Evolutionary conservation across 768 basidiomycete species (phyloP).

Genomic region (Lentinula boryana): DNA sequence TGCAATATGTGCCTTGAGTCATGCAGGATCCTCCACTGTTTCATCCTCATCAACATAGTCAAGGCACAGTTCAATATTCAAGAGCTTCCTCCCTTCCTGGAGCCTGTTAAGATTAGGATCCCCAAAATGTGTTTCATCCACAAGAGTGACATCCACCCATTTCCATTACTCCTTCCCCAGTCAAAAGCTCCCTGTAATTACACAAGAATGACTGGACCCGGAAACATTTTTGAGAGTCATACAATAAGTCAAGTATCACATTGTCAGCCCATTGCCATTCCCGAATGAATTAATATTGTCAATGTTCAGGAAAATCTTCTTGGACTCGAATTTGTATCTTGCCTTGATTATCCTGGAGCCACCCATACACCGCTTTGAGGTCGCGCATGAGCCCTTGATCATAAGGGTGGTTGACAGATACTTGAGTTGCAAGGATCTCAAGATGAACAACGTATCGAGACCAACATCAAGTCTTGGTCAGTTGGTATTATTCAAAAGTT

Average conservation of each 20-base stretch:
- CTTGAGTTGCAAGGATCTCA: constrained; percentile 20
- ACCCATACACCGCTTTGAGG: constrained; percentile 35
- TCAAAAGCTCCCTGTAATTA: constrained; percentile 25
- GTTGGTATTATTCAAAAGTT: neutral
- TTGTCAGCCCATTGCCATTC: constrained; percentile 30
- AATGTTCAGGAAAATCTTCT: constrained; percentile 40
- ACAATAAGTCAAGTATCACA: constrained; percentile 29
- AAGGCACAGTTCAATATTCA: constrained; percentile 28
- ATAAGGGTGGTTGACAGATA: constrained; percentile 19
- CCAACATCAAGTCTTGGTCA: neutral
- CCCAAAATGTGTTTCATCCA: neutral
- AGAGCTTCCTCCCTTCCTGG: constrained; percentile 23
- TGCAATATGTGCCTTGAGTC: constrained; percentile 1
- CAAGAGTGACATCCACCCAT: constrained; percentile 12
- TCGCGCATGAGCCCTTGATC: constrained; percentile 27
- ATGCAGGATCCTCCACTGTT: neutral
- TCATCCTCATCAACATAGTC: neutral
- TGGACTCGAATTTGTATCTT: constrained; percentile 13
- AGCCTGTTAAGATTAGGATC: constrained; percentile 26
- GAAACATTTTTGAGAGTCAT: constrained; percentile 20
- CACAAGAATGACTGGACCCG: constrained; percentile 27
- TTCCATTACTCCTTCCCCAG: constrained; percentile 24
- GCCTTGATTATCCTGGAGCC: constrained; percentile 27
- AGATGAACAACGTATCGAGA: constrained; percentile 34
- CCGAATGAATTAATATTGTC: constrained; percentile 29